Base-by-base conservation (phyloP, 495 filamentous ascomycete species). In the Corynascus novoguineensis region DNA sequence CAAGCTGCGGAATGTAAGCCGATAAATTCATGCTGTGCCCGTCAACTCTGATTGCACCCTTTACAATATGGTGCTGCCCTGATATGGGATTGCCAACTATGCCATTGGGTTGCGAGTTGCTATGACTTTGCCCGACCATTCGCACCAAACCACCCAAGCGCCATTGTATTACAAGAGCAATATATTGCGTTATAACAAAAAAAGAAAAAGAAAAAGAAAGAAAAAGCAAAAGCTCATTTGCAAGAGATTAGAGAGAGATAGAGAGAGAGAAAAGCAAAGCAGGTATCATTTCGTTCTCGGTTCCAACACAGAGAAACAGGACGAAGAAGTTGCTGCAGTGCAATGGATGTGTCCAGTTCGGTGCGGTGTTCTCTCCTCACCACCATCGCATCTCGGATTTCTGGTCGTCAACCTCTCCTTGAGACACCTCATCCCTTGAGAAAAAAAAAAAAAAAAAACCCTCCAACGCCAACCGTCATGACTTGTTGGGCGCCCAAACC, bases 81-180 rank as follows among this genome's bases (percentile, higher is more conserved):
- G n/a, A n/a, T n/a, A n/a, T n/a, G n/a, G n/a, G n/a, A n/a, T n/a
- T n/a, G n/a, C n/a, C n/a, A n/a, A n/a, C n/a, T n/a, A n/a, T n/a
- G n/a, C n/a, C n/a, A n/a, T n/a, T n/a, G n/a, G n/a, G n/a, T n/a
- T n/a, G n/a, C n/a, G n/a, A n/a, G n/a, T n/a, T n/a, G n/a, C n/a
- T n/a, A n/a, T n/a, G n/a, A n/a, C n/a, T n/a, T n/a, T n/a, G 40
- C 40, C 21, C 40, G 37, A 41, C 37, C 37, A 17, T 5, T 14
- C 34, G 34, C 3, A 8, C 11, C 4, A 35, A 35, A 35, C 34
- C 34, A 14, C 5, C 31, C 31, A 11, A 32, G 31, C 11, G 31
- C 40, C 40, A 10, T 44, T 44, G 40, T 44, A 44, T 44, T 44
- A 44, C 40, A 44, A 44, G 40, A 44, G 40, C 40, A 22, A 44